These are phyloP conservation scores for Saccharomycopsis sp. DNA, from an alignment of 805 yeast genomes.

Conservation along the genomic window DNA sequence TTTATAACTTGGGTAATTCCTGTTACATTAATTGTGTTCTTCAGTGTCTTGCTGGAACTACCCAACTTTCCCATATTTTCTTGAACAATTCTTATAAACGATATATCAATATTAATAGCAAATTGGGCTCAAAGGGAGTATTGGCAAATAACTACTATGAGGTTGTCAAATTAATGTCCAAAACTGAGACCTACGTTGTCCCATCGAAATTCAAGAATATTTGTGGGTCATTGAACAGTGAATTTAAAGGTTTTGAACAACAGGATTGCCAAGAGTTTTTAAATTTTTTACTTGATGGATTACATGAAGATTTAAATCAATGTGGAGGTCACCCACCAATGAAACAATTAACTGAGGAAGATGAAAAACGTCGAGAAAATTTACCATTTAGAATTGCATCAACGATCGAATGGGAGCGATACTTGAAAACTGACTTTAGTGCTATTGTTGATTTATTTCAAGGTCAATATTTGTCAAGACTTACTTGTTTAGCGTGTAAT, in stretches of 20 bases:
- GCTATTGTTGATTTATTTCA: slow-evolving; percentile 75
- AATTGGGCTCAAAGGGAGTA: slow-evolving; percentile 75
- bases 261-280: slow-evolving; percentile 85
- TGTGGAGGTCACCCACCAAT: slow-evolving; percentile 48
- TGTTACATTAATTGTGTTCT: slow-evolving; percentile 88
- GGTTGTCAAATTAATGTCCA: slow-evolving; percentile 48
- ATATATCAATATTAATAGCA: slow-evolving; percentile 66
- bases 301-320: slow-evolving; percentile 78
- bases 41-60: slow-evolving; percentile 79
- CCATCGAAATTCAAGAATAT: slow-evolving; percentile 62
- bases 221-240: slow-evolving; percentile 58
- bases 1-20: slow-evolving; percentile 79
- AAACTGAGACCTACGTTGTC: slow-evolving; percentile 40
- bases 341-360: slow-evolving; percentile 59
- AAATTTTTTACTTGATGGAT: slow-evolving; percentile 62
- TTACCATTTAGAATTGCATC: slow-evolving; percentile 76
- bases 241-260: slow-evolving; percentile 63
- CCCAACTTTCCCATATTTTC: slow-evolving; percentile 57
- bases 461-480: slow-evolving; percentile 80
- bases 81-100: slow-evolving; percentile 51
- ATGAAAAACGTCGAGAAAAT: slow-evolving; percentile 65
- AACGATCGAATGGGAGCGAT: slow-evolving; percentile 87
- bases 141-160: slow-evolving; percentile 63
- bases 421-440: slow-evolving; percentile 71
- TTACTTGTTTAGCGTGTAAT: slow-evolving; percentile 66